Evolutionary conservation across 352 stramenopile species (phyloP), one percentile per base, ranked within the genome.

Genomic region (Phytopythium boreale): DNA sequence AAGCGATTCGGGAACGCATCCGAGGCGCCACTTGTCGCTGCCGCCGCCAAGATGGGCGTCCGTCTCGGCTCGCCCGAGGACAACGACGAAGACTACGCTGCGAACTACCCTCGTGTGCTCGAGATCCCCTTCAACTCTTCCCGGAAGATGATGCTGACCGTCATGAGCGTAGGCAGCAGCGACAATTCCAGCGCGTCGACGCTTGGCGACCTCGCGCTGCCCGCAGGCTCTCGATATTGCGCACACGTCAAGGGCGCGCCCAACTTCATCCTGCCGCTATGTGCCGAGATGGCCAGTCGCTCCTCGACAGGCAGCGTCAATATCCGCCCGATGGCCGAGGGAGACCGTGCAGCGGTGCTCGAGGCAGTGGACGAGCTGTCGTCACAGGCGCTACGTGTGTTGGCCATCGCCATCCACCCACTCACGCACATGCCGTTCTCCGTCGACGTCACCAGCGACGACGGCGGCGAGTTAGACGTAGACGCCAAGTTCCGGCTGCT

Each of bases 91-190:
- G 36, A 60, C 4, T 31, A 51, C 56, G 41, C 56, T 31, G 56
- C 39, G 0, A 27, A 39, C 26, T 92, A 82, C 77, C 85, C 81
- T 24, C 84, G 96, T 12, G 39, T 93, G 0, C 81, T 86, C 15
- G 94, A 98, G 80, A 87, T 98, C 49, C 91, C 96, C 0, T 99
- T 99, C 79, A 97, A 77, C 27, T 98, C 93, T 17, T 92, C 97
- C 10, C 82, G 90, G 27, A 99, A 99, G 74, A 90, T 89, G 68
- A 62, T 62, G 56, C 56, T 62, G 56, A 62, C 56, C 11, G 56
- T 62, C 24, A 62, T 41, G 15, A 9, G 39, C 17, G 19, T 72
- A 15, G 67, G 65, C 20, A 62, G 50, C 26, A 29, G 11, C 19
- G 27, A n/a, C 34, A 68, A 50, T 1, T 68, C 66, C 2, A 77